A percentile compares a stretch with the other conserved stretches of the same genome.
These are phyloP conservation scores for Bjerkandera adusta DNA, from an alignment of 1,284 basidiomycete genomes.

Conservation along the genomic window DNA sequence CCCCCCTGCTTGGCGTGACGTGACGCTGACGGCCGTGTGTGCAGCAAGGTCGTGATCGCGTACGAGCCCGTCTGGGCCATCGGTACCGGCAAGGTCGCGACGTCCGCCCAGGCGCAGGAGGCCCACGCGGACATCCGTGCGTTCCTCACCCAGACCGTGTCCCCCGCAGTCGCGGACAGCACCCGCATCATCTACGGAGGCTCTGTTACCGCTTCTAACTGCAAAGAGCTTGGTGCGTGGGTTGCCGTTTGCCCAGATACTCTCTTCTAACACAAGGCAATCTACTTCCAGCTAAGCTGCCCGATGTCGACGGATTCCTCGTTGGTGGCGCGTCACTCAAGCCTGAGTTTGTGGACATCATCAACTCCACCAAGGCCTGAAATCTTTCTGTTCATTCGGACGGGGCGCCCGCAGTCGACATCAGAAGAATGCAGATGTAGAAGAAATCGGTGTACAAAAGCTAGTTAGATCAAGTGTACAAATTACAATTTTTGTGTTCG, in stretches of 20 bases:
- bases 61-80: constrained; percentile 99
- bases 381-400: neutral
- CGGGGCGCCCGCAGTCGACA: too few species aligned
- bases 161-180: constrained; percentile 66
- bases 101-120: constrained; percentile 89
- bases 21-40: neutral
- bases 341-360: constrained; percentile 93
- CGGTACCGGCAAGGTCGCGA: constrained; percentile 96
- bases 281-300: constrained; percentile 54
- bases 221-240: constrained; percentile 77
- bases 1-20: neutral
- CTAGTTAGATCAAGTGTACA: too few species aligned
- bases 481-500: too few species aligned
- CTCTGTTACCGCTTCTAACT: constrained; percentile 87
- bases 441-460: too few species aligned
- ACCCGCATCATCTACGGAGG: constrained; percentile 96
- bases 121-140: constrained; percentile 84
- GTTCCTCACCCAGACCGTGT: constrained; percentile 72
- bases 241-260: too few species aligned
- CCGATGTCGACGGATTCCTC: constrained; percentile 98
- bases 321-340: constrained; percentile 98
- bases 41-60: constrained; percentile 88
- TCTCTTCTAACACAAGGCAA: too few species aligned
- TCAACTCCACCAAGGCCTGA: constrained; percentile 58
- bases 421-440: too few species aligned